Evolutionary conservation across 352 stramenopile species (phyloP).

Genomic region (Globisporangium splendens): DNA sequence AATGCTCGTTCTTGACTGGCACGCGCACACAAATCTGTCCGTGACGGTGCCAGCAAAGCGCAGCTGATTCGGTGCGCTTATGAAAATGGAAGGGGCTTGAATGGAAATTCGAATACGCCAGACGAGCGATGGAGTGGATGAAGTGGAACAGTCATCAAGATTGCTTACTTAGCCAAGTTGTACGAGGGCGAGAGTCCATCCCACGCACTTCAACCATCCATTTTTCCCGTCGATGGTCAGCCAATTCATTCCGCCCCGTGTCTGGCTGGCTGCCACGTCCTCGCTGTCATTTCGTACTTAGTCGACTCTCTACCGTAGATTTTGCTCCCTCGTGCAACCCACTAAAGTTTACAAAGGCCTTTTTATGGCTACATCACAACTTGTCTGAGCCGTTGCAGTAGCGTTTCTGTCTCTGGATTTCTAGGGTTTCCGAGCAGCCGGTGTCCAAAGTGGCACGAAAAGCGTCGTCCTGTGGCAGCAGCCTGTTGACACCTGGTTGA

Average conservation of each 20-base stretch:
- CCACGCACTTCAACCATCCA: conserved; percentile 7
- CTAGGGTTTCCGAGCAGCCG: background rate
- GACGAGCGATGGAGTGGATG: background rate
- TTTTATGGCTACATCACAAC: background rate
- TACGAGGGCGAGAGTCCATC: background rate
- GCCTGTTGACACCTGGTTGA: conserved; percentile 14
- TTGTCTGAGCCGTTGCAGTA: conserved; percentile 1
- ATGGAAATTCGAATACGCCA: background rate
- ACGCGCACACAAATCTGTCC: no score
- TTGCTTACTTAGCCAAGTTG: background rate
- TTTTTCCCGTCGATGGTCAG: background rate
- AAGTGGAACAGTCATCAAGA: background rate
- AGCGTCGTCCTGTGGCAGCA: conserved; percentile 1
- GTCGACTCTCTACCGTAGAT: background rate
- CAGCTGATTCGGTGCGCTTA: no score
- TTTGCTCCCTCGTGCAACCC: background rate
- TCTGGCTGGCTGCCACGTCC: conserved; percentile 13
- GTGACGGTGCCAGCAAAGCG: no score
- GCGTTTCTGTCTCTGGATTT: background rate
- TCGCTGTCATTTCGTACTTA: conserved; percentile 19
- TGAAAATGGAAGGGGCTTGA: no score
- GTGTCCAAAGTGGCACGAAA: conserved; percentile 1
- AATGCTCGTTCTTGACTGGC: no score
- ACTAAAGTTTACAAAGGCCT: conserved; percentile 1
- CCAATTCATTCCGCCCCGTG: conserved; percentile 1